Evolutionary conservation across 2,329 filamentous ascomycete species (phyloP).

Genomic region (Fusarium lateritium): DNA sequence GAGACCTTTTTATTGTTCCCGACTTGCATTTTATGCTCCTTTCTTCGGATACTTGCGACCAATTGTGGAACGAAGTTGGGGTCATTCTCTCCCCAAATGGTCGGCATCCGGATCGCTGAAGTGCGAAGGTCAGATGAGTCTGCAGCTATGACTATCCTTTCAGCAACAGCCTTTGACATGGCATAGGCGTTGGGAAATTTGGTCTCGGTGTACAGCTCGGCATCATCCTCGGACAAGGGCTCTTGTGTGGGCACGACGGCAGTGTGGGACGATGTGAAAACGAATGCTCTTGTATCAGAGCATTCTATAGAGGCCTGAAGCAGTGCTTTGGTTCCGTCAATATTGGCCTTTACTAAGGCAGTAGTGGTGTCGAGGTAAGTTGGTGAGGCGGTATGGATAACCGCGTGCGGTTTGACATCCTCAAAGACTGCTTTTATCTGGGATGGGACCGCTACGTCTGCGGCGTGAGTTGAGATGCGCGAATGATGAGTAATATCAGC

Average conservation of each 20-base stretch:
- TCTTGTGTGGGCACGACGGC: constrained; percentile 1
- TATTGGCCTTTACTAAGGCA: background rate
- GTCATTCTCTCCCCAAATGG: constrained; percentile 1
- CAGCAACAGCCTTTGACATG: background rate
- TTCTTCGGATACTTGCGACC: background rate
- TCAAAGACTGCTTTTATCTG: background rate
- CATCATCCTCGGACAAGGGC: background rate
- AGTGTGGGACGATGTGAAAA: background rate
- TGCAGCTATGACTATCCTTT: background rate
- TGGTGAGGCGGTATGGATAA: constrained; percentile 5
- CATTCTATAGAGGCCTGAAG: background rate
- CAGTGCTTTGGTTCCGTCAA: background rate
- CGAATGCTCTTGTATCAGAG: background rate
- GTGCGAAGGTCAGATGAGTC: background rate
- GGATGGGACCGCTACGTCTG: background rate
- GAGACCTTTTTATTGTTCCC: background rate
- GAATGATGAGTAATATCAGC: background rate
- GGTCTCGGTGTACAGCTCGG: background rate
- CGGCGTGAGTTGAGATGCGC: background rate
- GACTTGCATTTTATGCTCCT: constrained; percentile 16
- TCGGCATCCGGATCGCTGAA: background rate
- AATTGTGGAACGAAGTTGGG: background rate
- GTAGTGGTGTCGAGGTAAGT: background rate
- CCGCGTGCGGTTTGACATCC: background rate
- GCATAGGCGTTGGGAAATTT: constrained; percentile 3